A percentile compares a stretch with the other conserved stretches of the same genome.
Evolutionary conservation across 2,329 filamentous ascomycete species (phyloP).

Genomic region (Arthrinium phaeospermum): DNA sequence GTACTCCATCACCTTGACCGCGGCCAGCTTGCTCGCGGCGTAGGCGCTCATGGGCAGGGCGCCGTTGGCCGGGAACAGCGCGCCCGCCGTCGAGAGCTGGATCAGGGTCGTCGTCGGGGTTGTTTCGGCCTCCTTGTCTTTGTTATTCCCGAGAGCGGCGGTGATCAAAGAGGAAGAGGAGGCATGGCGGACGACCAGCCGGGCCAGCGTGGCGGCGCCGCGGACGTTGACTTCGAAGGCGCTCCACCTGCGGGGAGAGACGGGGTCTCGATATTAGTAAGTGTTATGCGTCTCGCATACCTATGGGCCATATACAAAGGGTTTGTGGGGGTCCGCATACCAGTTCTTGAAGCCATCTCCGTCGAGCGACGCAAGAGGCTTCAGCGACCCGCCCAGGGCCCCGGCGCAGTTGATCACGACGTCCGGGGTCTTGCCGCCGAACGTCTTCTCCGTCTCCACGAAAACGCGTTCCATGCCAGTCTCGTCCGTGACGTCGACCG

Average conservation of each 20-base stretch:
- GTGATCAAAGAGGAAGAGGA: neutral
- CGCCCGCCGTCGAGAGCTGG: conserved; percentile 28
- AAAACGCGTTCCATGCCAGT: conserved; percentile 24
- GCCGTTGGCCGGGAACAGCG: conserved; percentile 38
- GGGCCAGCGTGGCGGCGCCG: conserved; percentile 27
- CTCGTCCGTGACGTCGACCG: conserved; percentile 21
- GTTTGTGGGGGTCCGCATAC: neutral
- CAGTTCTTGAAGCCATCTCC: neutral
- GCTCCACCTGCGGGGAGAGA: conserved; percentile 22
- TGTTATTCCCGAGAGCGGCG: neutral
- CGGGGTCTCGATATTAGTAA: conserved; percentile 11
- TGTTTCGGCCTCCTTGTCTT: neutral
- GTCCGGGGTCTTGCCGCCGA: conserved; percentile 20
- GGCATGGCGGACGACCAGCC: conserved; percentile 21
- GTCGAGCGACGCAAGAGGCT: conserved; percentile 22
- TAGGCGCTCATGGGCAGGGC: conserved; percentile 47
- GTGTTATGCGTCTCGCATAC: too few species aligned
- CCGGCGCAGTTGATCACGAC: conserved; percentile 28
- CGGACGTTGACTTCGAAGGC: conserved; percentile 31
- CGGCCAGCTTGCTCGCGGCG: conserved; percentile 36
- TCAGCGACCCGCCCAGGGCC: conserved; percentile 21
- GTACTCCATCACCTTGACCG: conserved; percentile 32
- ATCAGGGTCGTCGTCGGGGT: conserved; percentile 20
- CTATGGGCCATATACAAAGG: neutral
- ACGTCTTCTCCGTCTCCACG: neutral